Conservation (phyloP, 805 yeast genomes). For the Ogataea zsoltii region DNA sequence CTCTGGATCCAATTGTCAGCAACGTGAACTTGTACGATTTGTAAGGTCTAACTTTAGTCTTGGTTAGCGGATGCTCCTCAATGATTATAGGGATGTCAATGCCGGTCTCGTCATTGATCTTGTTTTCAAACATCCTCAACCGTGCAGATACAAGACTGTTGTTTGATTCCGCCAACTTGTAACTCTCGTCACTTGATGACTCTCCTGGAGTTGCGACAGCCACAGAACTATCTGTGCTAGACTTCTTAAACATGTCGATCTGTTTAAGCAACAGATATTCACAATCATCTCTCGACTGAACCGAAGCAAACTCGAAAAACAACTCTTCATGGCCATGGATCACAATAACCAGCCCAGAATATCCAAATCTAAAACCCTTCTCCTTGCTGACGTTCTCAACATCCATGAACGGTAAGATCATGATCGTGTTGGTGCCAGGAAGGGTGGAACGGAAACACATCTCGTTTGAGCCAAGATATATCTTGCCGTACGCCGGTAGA, state of each 20-base stretch:
- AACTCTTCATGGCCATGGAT: constrained; percentile 77
- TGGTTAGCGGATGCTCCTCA: constrained; percentile 56
- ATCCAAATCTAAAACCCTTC: constrained; percentile 67
- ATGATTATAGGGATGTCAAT: constrained; percentile 66
- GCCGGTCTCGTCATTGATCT: constrained; percentile 58
- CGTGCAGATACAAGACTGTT: constrained; percentile 53
- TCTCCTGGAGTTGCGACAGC: constrained; percentile 12
- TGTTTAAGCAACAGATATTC: constrained; percentile 52
- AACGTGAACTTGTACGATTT: constrained; percentile 61
- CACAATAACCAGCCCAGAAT: constrained; percentile 68
- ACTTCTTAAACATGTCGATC: constrained; percentile 43
- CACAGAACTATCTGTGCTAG: constrained; percentile 9
- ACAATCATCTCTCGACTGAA: constrained; percentile 71
- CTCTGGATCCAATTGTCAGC: constrained; percentile 91
- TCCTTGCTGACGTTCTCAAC: constrained; percentile 69
- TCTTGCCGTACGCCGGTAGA: constrained; percentile 79
- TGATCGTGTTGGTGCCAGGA: constrained; percentile 74
- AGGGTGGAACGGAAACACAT: constrained; percentile 80
- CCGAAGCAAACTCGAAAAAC: constrained; percentile 71
- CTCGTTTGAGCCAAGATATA: constrained; percentile 66
- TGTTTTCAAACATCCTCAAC: constrained; percentile 66
- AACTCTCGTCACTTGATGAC: constrained; percentile 30
- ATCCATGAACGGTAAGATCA: constrained; percentile 79
- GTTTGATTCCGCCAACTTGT: constrained; percentile 32
- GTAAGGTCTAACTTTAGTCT: constrained; percentile 48